Percentiles rank a stretch among this genome's conserved stretches.
These are phyloP conservation scores for Hypoxylon sp. DNA, from an alignment of 2,329 filamentous ascomycete genomes.

Conservation along the genomic window DNA sequence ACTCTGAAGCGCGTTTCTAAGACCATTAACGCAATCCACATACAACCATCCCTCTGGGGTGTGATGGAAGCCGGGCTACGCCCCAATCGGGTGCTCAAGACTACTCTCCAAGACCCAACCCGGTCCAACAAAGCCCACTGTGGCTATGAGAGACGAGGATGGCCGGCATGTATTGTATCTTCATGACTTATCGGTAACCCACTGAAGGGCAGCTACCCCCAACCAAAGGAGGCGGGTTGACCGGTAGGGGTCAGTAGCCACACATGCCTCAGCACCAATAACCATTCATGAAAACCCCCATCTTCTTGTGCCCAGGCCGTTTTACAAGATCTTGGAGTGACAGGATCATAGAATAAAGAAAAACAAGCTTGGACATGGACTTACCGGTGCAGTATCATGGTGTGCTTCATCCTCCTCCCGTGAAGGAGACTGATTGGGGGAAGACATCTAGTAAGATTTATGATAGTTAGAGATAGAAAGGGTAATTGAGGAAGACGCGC, in stretches of 20 bases:
- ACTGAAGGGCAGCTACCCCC: slow-evolving; percentile 27
- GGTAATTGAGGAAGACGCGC: slow-evolving; percentile 7
- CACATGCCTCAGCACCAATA: slow-evolving; percentile 23
- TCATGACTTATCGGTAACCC: neutral
- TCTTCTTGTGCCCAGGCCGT: slow-evolving; percentile 17
- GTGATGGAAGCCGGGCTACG: slow-evolving; percentile 10
- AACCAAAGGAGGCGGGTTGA: slow-evolving; percentile 30
- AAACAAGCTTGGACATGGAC: slow-evolving; percentile 23
- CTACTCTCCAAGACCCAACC: slow-evolving; percentile 18
- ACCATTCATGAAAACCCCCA: neutral
- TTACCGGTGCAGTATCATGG: neutral
- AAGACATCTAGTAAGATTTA: too few relatives aligned
- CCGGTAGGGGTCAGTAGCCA: slow-evolving; percentile 13
- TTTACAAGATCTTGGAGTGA: slow-evolving; percentile 11
- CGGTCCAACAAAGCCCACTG: slow-evolving; percentile 16
- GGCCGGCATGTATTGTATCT: slow-evolving; percentile 10
- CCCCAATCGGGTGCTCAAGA: slow-evolving; percentile 9
- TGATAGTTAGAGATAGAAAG: too few relatives aligned
- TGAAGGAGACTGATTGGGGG: too few relatives aligned
- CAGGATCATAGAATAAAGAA: slow-evolving; percentile 1
- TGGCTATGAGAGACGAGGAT: slow-evolving; percentile 22
- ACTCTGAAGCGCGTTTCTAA: neutral
- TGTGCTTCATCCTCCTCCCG: too few relatives aligned
- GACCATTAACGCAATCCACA: slow-evolving; percentile 8
- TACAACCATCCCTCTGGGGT: slow-evolving; percentile 16